Conservation (phyloP, 2,329 filamentous ascomycete species). For the Aspergillus brasiliensis region DNA sequence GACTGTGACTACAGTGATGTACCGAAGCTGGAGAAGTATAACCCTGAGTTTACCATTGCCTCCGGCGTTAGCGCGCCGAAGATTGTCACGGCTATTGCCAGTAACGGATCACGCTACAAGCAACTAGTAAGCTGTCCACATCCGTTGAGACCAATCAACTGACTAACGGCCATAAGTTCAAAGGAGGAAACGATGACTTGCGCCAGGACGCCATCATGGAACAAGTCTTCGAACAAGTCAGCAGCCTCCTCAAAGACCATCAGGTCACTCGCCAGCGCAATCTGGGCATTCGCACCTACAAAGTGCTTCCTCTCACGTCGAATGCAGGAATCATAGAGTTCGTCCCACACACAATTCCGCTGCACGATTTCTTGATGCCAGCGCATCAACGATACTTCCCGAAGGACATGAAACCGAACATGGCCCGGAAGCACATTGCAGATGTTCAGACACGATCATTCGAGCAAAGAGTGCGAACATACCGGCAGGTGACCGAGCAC, state of each 20-base stretch:
- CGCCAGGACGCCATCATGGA: conserved; percentile 99
- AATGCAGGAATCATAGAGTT: conserved; percentile 94
- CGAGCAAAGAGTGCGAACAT: conserved; percentile 72
- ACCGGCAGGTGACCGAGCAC: conserved; percentile 73
- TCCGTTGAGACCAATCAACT: background rate
- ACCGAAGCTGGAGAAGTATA: conserved; percentile 72
- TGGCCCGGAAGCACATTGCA: conserved; percentile 78
- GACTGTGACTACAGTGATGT: conserved; percentile 75
- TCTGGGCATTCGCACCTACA: conserved; percentile 92
- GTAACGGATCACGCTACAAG: conserved; percentile 77
- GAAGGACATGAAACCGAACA: conserved; percentile 72
- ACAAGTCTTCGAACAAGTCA: conserved; percentile 96
- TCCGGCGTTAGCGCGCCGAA: conserved; percentile 92
- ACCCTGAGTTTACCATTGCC: conserved; percentile 78
- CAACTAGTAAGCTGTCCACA: conserved; percentile 64
- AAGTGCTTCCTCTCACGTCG: conserved; percentile 85
- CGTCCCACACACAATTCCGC: conserved; percentile 85
- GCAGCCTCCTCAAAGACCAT: conserved; percentile 82
- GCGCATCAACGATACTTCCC: conserved; percentile 87
- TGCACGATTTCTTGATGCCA: conserved; percentile 89
- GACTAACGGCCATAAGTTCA: conserved; percentile 58
- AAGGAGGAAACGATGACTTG: conserved; percentile 93
- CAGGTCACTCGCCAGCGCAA: conserved; percentile 83
- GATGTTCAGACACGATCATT: conserved; percentile 69
- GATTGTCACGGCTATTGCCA: conserved; percentile 79